phyloP scores from a whole-genome alignment of 192 early-diverging fungal genomes.

The Entomortierella chlamydospora region DNA sequence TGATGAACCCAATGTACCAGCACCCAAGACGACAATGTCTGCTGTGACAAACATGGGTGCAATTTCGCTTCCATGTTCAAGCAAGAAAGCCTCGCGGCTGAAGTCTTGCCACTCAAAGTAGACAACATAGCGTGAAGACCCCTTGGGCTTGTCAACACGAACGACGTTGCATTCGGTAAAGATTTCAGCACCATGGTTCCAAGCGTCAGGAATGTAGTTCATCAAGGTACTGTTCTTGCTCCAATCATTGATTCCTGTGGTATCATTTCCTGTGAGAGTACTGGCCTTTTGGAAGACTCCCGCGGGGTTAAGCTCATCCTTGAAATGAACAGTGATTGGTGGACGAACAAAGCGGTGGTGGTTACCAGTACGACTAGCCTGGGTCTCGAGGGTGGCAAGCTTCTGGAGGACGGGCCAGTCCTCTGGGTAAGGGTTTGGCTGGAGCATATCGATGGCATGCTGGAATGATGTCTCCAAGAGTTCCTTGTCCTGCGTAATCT shows the following conservation, averaged over 20 bases:
- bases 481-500: constrained; percentile 47
- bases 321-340: constrained; percentile 56
- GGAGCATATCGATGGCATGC: constrained; percentile 50
- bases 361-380: constrained; percentile 49
- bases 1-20: constrained; percentile 55
- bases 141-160: constrained; percentile 38
- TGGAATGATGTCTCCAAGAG: constrained; percentile 48
- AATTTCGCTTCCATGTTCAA: constrained; percentile 20
- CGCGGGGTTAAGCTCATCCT: constrained; percentile 55
- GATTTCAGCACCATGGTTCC: constrained; percentile 63
- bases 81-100: constrained; percentile 28
- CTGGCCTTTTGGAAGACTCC: constrained; percentile 53
- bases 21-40: constrained; percentile 56
- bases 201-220: constrained; percentile 62
- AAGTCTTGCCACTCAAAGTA: constrained; percentile 61
- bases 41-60: constrained; percentile 58
- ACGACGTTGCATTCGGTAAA: constrained; percentile 52
- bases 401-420: constrained; percentile 57
- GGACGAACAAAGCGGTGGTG: constrained; percentile 52
- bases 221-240: constrained; percentile 61
- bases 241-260: constrained; percentile 59
- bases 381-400: constrained; percentile 50
- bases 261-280: constrained; percentile 58
- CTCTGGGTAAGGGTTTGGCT: constrained; percentile 52
- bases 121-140: constrained; percentile 40